Evolutionary conservation across 2,329 filamentous ascomycete species (phyloP).

Genomic region (Aspergillus brunneoviolaceus): DNA sequence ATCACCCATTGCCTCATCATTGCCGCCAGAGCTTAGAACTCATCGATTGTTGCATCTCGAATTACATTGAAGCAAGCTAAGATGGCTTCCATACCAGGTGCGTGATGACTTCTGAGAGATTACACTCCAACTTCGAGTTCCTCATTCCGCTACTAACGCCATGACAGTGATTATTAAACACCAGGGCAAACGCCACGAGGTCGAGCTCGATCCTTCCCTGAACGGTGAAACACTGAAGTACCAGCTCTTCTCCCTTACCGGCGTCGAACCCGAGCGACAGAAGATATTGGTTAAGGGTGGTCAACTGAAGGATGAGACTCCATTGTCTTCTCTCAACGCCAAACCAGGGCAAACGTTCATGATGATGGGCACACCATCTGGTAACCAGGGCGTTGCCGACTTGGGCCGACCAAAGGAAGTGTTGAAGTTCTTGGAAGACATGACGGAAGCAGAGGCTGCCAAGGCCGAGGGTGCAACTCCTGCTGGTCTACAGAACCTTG

Average conservation of each 20-base stretch:
- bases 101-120: slow-evolving; percentile 16
- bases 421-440: slow-evolving; percentile 91
- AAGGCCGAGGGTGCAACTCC: slow-evolving; percentile 80
- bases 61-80: slow-evolving; percentile 15
- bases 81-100: slow-evolving; percentile 60
- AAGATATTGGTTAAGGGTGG: slow-evolving; percentile 94
- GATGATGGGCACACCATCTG: slow-evolving; percentile 91
- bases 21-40: slow-evolving; percentile 1
- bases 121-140: background rate
- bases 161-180: slow-evolving; percentile 84
- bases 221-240: slow-evolving; percentile 93
- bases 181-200: slow-evolving; percentile 89
- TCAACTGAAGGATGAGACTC: slow-evolving; percentile 92
- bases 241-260: slow-evolving; percentile 91
- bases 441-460: slow-evolving; percentile 91
- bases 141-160: slow-evolving; percentile 21
- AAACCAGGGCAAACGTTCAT: slow-evolving; percentile 86
- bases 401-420: slow-evolving; percentile 72
- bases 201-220: slow-evolving; percentile 82
- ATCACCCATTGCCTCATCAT: slow-evolving; percentile 20
- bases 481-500: slow-evolving; percentile 84
- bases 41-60: slow-evolving; percentile 7
- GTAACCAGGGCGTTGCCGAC: slow-evolving; percentile 57
- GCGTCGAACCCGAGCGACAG: slow-evolving; percentile 92
- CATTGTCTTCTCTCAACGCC: slow-evolving; percentile 77